A percentile compares a stretch with the other conserved stretches of the same genome.
Conservation (phyloP, 306 rosid species). For the Casuarina cunninghamiana region DNA sequence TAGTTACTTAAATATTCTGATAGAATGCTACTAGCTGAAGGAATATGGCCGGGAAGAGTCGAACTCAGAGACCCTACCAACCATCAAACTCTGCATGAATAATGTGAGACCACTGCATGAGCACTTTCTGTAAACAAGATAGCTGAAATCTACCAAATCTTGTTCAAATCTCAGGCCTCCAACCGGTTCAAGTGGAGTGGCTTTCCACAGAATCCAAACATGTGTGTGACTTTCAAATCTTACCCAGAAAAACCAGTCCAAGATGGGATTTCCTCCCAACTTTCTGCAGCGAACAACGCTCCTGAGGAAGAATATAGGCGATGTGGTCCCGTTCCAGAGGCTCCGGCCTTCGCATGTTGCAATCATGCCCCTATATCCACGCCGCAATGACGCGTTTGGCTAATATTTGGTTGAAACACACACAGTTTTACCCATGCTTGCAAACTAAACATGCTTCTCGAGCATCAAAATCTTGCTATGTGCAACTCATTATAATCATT, state of each 20-base stretch:
- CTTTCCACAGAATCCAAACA: neutral
- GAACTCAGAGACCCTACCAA: too few relatives aligned
- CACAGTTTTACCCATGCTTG: too few relatives aligned
- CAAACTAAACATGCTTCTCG: too few relatives aligned
- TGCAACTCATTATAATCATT: too few relatives aligned
- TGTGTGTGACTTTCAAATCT: neutral
- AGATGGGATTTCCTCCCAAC: neutral
- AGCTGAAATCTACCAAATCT: neutral
- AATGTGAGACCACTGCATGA: too few relatives aligned
- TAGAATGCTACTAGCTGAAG: too few relatives aligned
- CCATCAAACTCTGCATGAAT: too few relatives aligned
- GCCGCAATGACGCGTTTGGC: neutral
- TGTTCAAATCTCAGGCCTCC: neutral
- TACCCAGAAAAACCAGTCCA: neutral
- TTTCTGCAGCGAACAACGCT: slow-evolving; percentile 7
- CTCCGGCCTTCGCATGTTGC: slow-evolving; percentile 24
- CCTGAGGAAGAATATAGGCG: slow-evolving; percentile 14
- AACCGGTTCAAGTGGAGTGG: neutral
- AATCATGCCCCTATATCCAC: neutral
- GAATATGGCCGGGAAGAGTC: too few relatives aligned
- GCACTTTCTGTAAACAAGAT: neutral
- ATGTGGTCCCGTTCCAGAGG: slow-evolving; percentile 16
- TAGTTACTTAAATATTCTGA: too few relatives aligned
- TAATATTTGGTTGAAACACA: neutral
- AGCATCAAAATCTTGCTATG: too few relatives aligned